A percentile compares a stretch with the other conserved stretches of the same genome.
These are phyloP conservation scores for Mortierella alpina DNA, from an alignment of 192 early-diverging fungal species.

Conservation along the genomic window DNA sequence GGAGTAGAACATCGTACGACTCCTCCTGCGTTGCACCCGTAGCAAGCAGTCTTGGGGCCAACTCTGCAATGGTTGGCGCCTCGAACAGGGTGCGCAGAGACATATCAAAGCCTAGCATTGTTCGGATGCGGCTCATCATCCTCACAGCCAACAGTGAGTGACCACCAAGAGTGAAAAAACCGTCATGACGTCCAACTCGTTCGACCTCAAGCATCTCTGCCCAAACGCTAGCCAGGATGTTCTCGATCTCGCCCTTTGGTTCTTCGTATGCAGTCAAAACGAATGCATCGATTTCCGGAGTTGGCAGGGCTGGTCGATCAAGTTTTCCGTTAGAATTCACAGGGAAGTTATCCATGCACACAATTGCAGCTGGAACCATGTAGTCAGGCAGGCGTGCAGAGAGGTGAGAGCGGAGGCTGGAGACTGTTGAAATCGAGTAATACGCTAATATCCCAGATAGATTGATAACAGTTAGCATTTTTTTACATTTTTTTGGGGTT, in stretches of 20 bases:
- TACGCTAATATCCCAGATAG: not conserved
- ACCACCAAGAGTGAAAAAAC: constrained; percentile 25
- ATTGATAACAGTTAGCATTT: constrained; percentile 1
- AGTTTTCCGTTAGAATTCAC: constrained; percentile 44
- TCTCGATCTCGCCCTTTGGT: constrained; percentile 25
- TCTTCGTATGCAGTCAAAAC: constrained; percentile 4
- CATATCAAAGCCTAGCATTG: constrained; percentile 3
- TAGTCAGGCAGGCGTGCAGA: constrained; percentile 68
- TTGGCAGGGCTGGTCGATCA: constrained; percentile 48
- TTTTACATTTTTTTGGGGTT: too few relatives aligned
- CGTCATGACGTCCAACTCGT: constrained; percentile 11
- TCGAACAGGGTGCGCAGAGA: constrained; percentile 9
- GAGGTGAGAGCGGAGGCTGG: constrained; percentile 58
- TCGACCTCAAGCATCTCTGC: constrained; percentile 9
- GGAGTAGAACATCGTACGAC: constrained; percentile 13
- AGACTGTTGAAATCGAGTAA: not conserved
- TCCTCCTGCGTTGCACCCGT: not conserved
- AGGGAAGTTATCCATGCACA: constrained; percentile 32
- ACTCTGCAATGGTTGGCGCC: constrained; percentile 23
- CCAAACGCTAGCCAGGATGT: constrained; percentile 1
- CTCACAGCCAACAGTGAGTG: constrained; percentile 23
- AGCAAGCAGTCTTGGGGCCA: not conserved
- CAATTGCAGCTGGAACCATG: constrained; percentile 66
- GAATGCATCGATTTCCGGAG: constrained; percentile 14
- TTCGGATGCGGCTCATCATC: constrained; percentile 3